phyloP scores from a whole-genome alignment of 1,284 basidiomycete genomes.

The Ceratobasidium sp. region DNA sequence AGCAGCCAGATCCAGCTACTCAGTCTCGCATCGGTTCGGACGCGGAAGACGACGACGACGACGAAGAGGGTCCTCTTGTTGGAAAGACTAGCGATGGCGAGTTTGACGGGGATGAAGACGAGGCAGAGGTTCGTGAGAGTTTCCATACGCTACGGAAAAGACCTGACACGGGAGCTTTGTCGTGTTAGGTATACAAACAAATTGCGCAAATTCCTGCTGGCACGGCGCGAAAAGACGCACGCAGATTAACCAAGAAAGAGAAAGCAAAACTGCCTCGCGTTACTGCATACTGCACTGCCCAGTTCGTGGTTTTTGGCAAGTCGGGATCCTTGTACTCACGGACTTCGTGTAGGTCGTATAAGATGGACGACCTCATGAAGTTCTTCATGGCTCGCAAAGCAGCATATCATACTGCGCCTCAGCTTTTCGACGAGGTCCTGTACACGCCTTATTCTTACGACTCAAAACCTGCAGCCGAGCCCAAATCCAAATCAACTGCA shows the following conservation, averaged over 20 bases:
- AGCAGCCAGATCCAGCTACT: slow-evolving; percentile 76
- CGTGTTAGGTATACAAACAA: slow-evolving; percentile 85
- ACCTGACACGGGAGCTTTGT: not conserved
- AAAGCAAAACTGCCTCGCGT: slow-evolving; percentile 94
- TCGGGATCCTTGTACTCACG: not conserved
- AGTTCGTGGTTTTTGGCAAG: slow-evolving; percentile 64
- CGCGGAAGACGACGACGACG: slow-evolving; percentile 48
- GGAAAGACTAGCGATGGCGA: slow-evolving; percentile 41
- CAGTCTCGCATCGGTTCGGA: slow-evolving; percentile 41
- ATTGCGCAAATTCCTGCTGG: slow-evolving; percentile 94
- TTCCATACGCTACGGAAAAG: not conserved
- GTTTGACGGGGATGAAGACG: slow-evolving; percentile 67
- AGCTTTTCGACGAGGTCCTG: slow-evolving; percentile 83
- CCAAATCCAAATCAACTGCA: slow-evolving; percentile 35
- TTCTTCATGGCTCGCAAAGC: slow-evolving; percentile 87
- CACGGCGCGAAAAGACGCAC: slow-evolving; percentile 91
- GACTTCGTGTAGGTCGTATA: slow-evolving; percentile 77
- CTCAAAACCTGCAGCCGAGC: slow-evolving; percentile 39
- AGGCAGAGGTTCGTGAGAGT: slow-evolving; percentile 63
- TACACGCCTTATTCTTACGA: slow-evolving; percentile 88
- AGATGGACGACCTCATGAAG: slow-evolving; percentile 86
- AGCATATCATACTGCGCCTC: slow-evolving; percentile 87
- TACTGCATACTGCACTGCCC: slow-evolving; percentile 95
- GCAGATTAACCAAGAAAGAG: slow-evolving; percentile 92
- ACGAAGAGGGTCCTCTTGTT: slow-evolving; percentile 31